These are phyloP conservation scores for Drosera capensis DNA, from an alignment of 148 eudicot species.

Conservation along the genomic window DNA sequence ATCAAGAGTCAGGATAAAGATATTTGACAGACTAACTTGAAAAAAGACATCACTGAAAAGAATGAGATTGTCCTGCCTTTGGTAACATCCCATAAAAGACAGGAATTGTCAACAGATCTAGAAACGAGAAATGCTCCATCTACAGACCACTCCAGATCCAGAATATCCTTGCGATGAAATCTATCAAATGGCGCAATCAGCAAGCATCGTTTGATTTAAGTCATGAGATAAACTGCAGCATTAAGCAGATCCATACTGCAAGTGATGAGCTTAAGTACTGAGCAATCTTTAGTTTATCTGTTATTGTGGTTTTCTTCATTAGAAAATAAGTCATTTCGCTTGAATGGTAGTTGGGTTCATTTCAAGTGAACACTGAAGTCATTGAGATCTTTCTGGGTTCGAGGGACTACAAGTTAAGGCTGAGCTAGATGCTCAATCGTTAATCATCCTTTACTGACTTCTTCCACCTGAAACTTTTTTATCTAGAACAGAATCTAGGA, in stretches of 20 bases:
- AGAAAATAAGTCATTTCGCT: too few relatives aligned
- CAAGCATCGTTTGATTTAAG: not conserved
- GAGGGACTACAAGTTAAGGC: too few relatives aligned
- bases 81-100: conserved; percentile 87
- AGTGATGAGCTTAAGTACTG: too few relatives aligned
- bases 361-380: too few relatives aligned
- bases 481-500: not conserved
- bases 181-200: conserved; percentile 16
- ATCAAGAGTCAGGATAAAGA: conserved; percentile 5
- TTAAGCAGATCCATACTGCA: not conserved
- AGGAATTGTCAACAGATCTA: conserved; percentile 97
- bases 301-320: too few relatives aligned
- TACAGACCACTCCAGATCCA: conserved; percentile 87
- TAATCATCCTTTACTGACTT: too few relatives aligned
- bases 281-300: too few relatives aligned
- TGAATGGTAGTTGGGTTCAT: too few relatives aligned
- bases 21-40: not conserved
- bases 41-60: not conserved
- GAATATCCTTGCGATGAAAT: conserved; percentile 88
- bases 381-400: too few relatives aligned
- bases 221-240: not conserved
- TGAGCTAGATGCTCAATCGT: too few relatives aligned
- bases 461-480: not conserved
- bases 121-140: conserved; percentile 81
- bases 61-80: conserved; percentile 34